These are phyloP conservation scores for Heritiera fomes DNA, from an alignment of 345 rosid species.

Conservation along the genomic window DNA sequence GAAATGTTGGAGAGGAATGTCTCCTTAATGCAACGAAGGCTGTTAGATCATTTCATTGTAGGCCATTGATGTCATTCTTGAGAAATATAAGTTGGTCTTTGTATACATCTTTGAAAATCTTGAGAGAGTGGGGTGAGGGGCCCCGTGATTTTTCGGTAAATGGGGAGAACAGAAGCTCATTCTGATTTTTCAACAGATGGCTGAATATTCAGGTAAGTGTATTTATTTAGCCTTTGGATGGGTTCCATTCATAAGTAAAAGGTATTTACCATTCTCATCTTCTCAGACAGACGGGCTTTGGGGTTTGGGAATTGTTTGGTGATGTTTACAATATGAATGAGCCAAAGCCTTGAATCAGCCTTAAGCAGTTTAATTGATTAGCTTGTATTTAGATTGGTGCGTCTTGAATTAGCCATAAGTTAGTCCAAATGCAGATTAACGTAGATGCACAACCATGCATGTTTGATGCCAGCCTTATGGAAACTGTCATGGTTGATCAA, in stretches of 20 bases:
- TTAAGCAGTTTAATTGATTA: no score
- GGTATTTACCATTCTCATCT: not conserved
- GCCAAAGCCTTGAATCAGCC: no score
- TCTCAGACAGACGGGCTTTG: not conserved
- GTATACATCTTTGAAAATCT: slow-evolving; percentile 35
- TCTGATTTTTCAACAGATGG: slow-evolving; percentile 27
- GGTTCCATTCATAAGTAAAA: slow-evolving; percentile 6
- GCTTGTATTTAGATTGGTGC: no score
- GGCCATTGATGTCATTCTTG: slow-evolving; percentile 48
- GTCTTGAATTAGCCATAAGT: no score
- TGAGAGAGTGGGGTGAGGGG: slow-evolving; percentile 31
- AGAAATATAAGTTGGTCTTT: slow-evolving; percentile 36
- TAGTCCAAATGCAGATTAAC: no score
- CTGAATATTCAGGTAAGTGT: slow-evolving; percentile 29
- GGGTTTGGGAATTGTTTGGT: no score
- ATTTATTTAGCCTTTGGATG: slow-evolving; percentile 15
- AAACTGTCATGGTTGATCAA: no score
- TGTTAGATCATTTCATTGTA: slow-evolving; percentile 36
- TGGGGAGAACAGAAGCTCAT: slow-evolving; percentile 31
- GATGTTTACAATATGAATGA: no score
- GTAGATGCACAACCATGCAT: no score
- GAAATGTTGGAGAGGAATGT: slow-evolving; percentile 37
- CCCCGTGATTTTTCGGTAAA: slow-evolving; percentile 32
- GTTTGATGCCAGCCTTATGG: no score
- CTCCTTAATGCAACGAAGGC: slow-evolving; percentile 37